phyloP scores from a whole-genome alignment of 164 flowering plant species.

The Litsea cubeba region DNA sequence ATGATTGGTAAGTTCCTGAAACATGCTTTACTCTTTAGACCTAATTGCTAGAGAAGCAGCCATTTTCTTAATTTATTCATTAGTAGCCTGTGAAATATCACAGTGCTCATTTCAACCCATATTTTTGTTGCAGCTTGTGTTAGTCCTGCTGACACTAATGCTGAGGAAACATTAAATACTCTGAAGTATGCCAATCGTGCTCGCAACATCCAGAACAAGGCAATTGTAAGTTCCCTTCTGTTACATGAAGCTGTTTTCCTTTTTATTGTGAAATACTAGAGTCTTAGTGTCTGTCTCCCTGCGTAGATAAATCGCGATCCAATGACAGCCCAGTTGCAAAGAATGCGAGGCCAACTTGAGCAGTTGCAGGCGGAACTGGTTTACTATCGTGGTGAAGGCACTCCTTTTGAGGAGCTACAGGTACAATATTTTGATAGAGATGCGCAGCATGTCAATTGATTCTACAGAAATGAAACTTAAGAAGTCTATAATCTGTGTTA shows the following conservation, averaged over 20 bases:
- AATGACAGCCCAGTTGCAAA: slow-evolving; percentile 73
- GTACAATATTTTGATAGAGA: slow-evolving; percentile 25
- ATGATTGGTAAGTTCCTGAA: slow-evolving; percentile 79
- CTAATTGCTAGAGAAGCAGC: background rate
- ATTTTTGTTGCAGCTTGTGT: slow-evolving; percentile 60
- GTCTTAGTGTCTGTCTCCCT: background rate
- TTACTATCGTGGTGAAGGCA: slow-evolving; percentile 64
- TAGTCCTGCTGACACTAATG: slow-evolving; percentile 99
- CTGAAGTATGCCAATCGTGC: slow-evolving; percentile 98
- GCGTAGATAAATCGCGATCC: slow-evolving; percentile 92
- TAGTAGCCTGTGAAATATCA: background rate
- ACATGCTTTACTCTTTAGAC: background rate
- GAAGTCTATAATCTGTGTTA: background rate
- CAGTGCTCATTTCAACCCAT: background rate
- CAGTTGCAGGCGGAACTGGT: slow-evolving; percentile 86
- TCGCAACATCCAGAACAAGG: slow-evolving; percentile 95
- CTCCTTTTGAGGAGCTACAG: slow-evolving; percentile 88
- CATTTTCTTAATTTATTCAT: background rate
- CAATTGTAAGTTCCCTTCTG: slow-evolving; percentile 57
- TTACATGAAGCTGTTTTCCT: background rate
- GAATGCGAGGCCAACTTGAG: slow-evolving; percentile 83
- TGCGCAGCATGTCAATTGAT: background rate
- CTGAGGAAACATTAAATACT: slow-evolving; percentile 94
- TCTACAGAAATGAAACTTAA: background rate
- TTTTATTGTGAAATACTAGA: background rate